Conservation (phyloP, 1,284 basidiomycete species). For the Rhodotorula sp. region DNA sequence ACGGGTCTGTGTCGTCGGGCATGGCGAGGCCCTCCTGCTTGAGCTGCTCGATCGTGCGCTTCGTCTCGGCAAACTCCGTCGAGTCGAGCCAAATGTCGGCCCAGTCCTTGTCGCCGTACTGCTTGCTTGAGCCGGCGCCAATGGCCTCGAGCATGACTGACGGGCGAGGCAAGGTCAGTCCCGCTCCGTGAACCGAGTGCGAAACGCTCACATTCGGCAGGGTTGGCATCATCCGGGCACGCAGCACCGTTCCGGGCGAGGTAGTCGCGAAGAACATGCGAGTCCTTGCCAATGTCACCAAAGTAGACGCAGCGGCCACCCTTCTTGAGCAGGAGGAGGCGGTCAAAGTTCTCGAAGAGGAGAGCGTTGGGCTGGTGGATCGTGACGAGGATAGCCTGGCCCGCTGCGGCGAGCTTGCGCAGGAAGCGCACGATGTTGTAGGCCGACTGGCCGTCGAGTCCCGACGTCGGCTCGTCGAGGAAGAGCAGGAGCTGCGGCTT, state of each 20-base stretch:
- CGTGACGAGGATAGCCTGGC: slow-evolving; percentile 65
- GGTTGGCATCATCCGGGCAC: slow-evolving; percentile 26
- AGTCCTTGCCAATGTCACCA: slow-evolving; percentile 51
- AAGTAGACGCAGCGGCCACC: slow-evolving; percentile 43
- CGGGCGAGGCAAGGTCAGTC: background rate
- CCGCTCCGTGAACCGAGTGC: background rate
- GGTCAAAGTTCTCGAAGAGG: slow-evolving; percentile 48
- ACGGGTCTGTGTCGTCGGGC: slow-evolving; percentile 46
- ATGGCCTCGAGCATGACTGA: slow-evolving; percentile 49
- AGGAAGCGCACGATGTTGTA: slow-evolving; percentile 81
- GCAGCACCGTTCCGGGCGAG: slow-evolving; percentile 48
- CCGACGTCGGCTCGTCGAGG: slow-evolving; percentile 64
- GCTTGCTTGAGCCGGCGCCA: slow-evolving; percentile 47
- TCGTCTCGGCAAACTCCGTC: slow-evolving; percentile 47
- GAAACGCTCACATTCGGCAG: slow-evolving; percentile 22
- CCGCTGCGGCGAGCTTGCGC: slow-evolving; percentile 74
- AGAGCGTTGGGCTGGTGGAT: slow-evolving; percentile 59
- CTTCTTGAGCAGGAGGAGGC: slow-evolving; percentile 43
- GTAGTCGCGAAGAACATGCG: slow-evolving; percentile 57
- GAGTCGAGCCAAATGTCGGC: slow-evolving; percentile 50
- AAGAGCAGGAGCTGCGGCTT: slow-evolving; percentile 73
- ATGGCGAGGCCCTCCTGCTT: slow-evolving; percentile 54
- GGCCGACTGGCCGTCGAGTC: slow-evolving; percentile 79
- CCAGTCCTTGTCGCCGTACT: slow-evolving; percentile 49
- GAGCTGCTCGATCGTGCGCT: slow-evolving; percentile 53